These are phyloP conservation scores for Lipomyces sp. DNA, from an alignment of 805 yeast species.

Conservation along the genomic window DNA sequence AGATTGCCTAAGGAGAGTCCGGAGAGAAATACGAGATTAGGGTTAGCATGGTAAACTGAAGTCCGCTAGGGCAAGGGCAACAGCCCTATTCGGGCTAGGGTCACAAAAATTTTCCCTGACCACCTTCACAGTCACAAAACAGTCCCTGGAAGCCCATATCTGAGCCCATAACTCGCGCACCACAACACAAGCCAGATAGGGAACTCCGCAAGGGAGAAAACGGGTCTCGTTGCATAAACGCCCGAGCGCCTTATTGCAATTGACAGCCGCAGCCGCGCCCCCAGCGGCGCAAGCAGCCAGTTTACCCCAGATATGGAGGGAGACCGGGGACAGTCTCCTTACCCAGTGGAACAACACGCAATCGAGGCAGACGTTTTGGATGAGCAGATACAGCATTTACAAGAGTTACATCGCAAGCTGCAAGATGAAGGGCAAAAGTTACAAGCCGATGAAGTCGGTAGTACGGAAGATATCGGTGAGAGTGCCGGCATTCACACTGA, in stretches of 20 bases:
- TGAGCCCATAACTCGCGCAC: background rate
- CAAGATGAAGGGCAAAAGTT: background rate
- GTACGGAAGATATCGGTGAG: background rate
- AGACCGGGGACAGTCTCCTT: background rate
- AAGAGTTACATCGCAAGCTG: background rate
- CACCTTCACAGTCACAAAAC: slow-evolving; percentile 16
- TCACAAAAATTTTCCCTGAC: slow-evolving; percentile 5
- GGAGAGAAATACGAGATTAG: background rate
- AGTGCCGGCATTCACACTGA: background rate
- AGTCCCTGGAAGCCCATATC: background rate
- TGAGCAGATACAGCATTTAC: background rate
- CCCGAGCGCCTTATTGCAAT: background rate
- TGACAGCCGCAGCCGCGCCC: background rate
- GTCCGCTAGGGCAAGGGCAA: background rate
- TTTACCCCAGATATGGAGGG: background rate
- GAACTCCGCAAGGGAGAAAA: too few species aligned
- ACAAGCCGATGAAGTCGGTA: background rate
- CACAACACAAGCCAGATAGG: too few species aligned
- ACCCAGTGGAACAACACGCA: background rate
- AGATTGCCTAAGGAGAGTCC: too few species aligned
- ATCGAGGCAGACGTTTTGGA: background rate
- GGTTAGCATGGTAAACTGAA: background rate
- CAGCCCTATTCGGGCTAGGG: background rate
- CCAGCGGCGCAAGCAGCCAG: background rate
- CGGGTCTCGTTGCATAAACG: background rate